Evolutionary conservation across 306 rosid genomes (phyloP), one percentile per base, ranked within the genome.

Genomic region (Vicia villosa): DNA sequence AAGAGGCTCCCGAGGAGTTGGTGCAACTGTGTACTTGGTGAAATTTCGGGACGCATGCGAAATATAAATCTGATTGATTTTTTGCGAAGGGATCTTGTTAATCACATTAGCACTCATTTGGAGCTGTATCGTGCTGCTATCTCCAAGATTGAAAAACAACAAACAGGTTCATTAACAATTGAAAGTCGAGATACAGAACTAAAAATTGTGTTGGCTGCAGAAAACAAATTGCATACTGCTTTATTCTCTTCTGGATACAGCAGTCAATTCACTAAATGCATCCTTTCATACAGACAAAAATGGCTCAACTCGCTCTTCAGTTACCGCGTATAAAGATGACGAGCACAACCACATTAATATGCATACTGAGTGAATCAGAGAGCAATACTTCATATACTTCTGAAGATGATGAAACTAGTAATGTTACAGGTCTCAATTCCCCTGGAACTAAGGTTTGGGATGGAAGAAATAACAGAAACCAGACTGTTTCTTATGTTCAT

Each of bases 391-490:
- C 96, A 50, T 91, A 89, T 87, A 83, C 90, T 60, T 85, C 97
- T 45, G 97, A 83, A 87, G 97, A 91, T 70, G 95, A 87, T 65
- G 96, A 94, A 65, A 78, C 77, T 51, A 71, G 67, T 67, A 61
- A 66, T 50, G 84, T 86, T 51, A 94, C 96, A 51, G 99, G 99
- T 74, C 97, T 94, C 70, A 89, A 80, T 83, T 83, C 99, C 75
- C 97, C 97, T 67, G 97, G 62, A 83, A 94, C 95, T 78, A 94
- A 77, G 88, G 99, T 94, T 69, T 94, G 99, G 99, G 88, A 88
- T 73, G 87, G 97, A 68, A 91, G 63, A 85, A 94, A 83, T 76
- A 94, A 83, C 15, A 87, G 99, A 88, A 87, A 83, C 38, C 81
- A 52, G 36, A 70, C 86, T 46, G 75, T 84, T 79, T 77, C 97